Base-by-base conservation (phyloP, 495 filamentous ascomycete genomes). In the Aspergillus coremiiformis region DNA sequence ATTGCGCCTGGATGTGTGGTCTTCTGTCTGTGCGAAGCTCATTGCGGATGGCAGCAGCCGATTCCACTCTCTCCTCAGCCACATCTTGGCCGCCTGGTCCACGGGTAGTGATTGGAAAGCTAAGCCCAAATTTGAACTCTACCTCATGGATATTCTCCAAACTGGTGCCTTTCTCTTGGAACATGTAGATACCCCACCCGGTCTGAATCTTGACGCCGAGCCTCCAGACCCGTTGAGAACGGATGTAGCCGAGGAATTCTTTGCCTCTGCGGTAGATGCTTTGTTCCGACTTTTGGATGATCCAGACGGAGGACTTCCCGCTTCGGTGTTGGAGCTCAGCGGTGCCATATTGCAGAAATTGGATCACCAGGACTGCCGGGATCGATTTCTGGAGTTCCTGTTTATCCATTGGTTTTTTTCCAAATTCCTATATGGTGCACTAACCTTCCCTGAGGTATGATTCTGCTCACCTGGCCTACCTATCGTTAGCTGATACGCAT, bases 331-430 rank as follows among this genome's bases (percentile, higher is more conserved):
- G 55, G 84, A 88, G 61, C 79, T 97, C 55, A 84, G 87, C 48
- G 85, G 83, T 69, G 86, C 87, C 54, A 87, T 96, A 54, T 70
- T 94, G 6, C 76, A 78, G 52, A 91, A 88, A 62, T 69, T 97
- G 52, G 81, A 88, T 39, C 74, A 75, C 55, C 79, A 77, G 46
- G 84, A 86, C 53, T 81, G 74, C 49, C 83, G 86, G 55, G 80
- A 83, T 51, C 80, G 78, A 51, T 88, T 88, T 33, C 76, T 85
- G 52, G 81, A 80, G 58, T 92, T 89, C 71, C 76, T 96, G 51
- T 83, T 95, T 55, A 81, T 84, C 44, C 90, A 90, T 62, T 98
- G 91, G 85, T 85, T 95, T 57, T 96, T 96, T 63, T 85, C 87
- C 26, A 85, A 84, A 39, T 96, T 89, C 69, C 74, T 98, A 27